Evolutionary conservation across 257 asterid species (phyloP), one percentile per base, ranked within the genome.

Genomic region (Nyctanthes arbortristis): DNA sequence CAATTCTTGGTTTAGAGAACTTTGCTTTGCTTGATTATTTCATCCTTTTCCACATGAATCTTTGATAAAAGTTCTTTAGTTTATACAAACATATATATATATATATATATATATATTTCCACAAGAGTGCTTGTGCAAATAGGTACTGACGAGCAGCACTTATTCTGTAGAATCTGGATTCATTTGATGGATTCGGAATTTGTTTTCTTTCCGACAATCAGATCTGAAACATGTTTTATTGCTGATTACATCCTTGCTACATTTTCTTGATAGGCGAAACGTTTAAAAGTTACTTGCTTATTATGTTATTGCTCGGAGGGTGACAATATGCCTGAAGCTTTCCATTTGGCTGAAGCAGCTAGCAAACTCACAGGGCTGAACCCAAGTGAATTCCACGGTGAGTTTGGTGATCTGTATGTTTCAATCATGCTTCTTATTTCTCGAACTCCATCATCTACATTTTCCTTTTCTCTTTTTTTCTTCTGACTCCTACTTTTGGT

Each of bases 261-360:
- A 24, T 64, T 67, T 67, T 28, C 65, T 75, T 72, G 59, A 32
- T 71, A 93, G 99, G 97, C 95, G 55, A 91, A 84, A 82, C 7
- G 96, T 65, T 24, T 93, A 73, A 88, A 90, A 72, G 96, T 85
- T 47, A 93, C 97, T 62, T 90, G 98, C 85, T 75, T 93, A 66
- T 70, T 90, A 29, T 90, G 96, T 78, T 93, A 90, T 83, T 93
- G 98, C 81, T 93, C 98, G 40, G 98, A 93, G 80, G 97, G 98
- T 68, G 98, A 93, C 82, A 93, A 90, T 54, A 90, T 84, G 63
- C 88, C 95, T 4, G 97, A 90, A 70, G 98, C 96, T 75, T 89
- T 89, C 75, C 84, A 76, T 71, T 79, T 93, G 80, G 96, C 97
- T 27, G 96, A 84, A 71, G 96, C 98, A 72, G 75, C 95, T 25